These are phyloP conservation scores for Leccinum subgranulosum DNA, from an alignment of 768 basidiomycete genomes.

Conservation along the genomic window DNA sequence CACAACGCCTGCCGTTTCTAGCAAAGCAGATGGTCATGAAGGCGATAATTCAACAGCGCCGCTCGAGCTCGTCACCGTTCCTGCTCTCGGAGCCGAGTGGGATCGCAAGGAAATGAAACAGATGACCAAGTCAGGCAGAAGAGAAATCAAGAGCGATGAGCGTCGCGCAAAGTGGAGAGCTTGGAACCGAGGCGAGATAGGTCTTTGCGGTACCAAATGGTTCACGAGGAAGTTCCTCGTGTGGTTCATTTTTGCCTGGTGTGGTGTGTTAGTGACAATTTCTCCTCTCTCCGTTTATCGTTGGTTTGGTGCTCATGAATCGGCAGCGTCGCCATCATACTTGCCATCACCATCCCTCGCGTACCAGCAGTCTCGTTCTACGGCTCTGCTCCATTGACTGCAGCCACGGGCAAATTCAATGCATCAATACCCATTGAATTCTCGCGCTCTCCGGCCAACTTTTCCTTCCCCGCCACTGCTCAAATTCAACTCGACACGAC, in stretches of 20 bases:
- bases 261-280: constrained; percentile 43
- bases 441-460: constrained; percentile 80
- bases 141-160: constrained; percentile 55
- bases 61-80: constrained; percentile 88
- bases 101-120: constrained; percentile 69
- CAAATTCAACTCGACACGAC: constrained; percentile 74
- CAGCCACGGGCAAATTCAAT: constrained; percentile 59
- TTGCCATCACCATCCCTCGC: constrained; percentile 81
- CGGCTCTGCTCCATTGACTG: constrained; percentile 48
- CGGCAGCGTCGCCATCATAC: constrained; percentile 58
- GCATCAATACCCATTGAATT: constrained; percentile 59
- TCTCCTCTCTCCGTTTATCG: neutral
- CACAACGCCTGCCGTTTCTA: constrained; percentile 14
- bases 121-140: constrained; percentile 70
- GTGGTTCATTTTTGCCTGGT: constrained; percentile 62
- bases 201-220: constrained; percentile 70
- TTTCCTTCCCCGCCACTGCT: constrained; percentile 79
- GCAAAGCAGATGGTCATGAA: constrained; percentile 37
- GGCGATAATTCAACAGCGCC: constrained; percentile 18
- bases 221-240: constrained; percentile 72
- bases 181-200: constrained; percentile 78
- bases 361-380: constrained; percentile 73
- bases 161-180: constrained; percentile 62
- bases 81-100: constrained; percentile 91
- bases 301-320: constrained; percentile 2